Conservation (phyloP, 768 basidiomycete species). For the Xanthoconium purpureum region DNA sequence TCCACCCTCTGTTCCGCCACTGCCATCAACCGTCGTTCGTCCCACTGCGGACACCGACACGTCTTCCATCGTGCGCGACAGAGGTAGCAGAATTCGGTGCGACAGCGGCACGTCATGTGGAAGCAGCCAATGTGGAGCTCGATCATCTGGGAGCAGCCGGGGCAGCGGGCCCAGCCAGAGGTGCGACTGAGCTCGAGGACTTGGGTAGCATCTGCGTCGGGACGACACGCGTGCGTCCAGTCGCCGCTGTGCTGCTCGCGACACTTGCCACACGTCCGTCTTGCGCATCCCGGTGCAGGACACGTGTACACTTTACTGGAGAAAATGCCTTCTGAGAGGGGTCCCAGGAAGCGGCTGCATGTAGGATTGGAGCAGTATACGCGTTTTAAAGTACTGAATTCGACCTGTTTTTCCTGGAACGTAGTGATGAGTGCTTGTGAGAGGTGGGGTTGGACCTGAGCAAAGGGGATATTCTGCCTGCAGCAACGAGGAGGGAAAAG, state of each 20-base stretch:
- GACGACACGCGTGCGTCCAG: constrained; percentile 25
- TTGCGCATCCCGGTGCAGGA: constrained; percentile 15
- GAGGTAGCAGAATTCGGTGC: constrained; percentile 43
- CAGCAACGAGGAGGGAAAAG: constrained; percentile 44
- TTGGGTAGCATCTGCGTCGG: constrained; percentile 22
- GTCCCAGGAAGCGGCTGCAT: constrained; percentile 39
- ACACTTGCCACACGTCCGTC: constrained; percentile 25
- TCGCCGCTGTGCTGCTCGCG: constrained; percentile 23
- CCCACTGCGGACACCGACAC: constrained; percentile 66
- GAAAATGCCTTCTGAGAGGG: constrained; percentile 29
- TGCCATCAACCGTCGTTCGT: constrained; percentile 41
- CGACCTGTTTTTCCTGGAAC: constrained; percentile 29
- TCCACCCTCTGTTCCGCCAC: constrained; percentile 48
- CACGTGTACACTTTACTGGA: constrained; percentile 19
- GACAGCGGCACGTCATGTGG: constrained; percentile 42
- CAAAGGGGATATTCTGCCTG: constrained; percentile 28
- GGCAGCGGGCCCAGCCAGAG: constrained; percentile 38
- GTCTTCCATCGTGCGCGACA: constrained; percentile 59
- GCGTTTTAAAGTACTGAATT: constrained; percentile 22
- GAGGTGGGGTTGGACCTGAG: constrained; percentile 25
- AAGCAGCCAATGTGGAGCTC: constrained; percentile 38
- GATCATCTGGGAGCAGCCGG: constrained; percentile 38
- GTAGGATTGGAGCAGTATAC: constrained; percentile 37
- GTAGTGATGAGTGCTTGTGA: constrained; percentile 13
- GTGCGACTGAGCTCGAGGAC: constrained; percentile 26